Base-by-base conservation (phyloP, 2,329 filamentous ascomycete species). In the Xylaria sp. region DNA sequence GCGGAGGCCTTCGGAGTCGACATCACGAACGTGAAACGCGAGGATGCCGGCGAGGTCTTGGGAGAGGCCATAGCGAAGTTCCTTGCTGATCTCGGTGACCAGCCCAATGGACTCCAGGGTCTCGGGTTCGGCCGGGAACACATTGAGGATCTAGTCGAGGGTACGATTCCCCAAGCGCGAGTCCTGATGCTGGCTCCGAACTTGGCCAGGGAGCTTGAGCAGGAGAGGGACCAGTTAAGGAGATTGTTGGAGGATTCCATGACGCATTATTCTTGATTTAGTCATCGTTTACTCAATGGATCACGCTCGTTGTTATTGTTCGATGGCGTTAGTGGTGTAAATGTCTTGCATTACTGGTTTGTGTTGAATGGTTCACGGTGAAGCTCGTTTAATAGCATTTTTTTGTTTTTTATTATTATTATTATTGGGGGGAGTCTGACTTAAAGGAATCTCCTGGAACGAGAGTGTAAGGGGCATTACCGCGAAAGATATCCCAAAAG, bases 1-100 rank as follows among this genome's bases (percentile, higher is more conserved):
- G 93, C 94, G 0, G 92, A 96, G 73, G 86, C 83, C 0, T 97
- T 99, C 66, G 94, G 93, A 1, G 89, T 95, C 1, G 94, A 99
- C 69, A 85, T 95, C 54, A 88, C 84, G 49, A 89, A 92, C 55
- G 91, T 95, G 16, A 96, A 95, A 79, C 84, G 83, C 55, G 93
- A 96, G 75, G 92, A 87, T 62, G 94, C 94, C 0, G 95, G 94
- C 5, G 91, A 93, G 71, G 88, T 97, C 0, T 79, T 99, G 0
- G 85, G 86, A 2, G 92, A 97, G 63, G 93, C 93, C 0, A 74
- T 99, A 23, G 80, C 86, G 18, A 82, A 87, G 64, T 99, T 99
- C 75, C 76, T 99, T 48, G 83, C 87, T 10, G 84, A 87, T 30
- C 76, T 99, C 11, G 94, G 94, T 35, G 94, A 95, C 70, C 94